Base-by-base conservation (phyloP, 2,329 filamentous ascomycete genomes). In the Penicillium sp. region DNA sequence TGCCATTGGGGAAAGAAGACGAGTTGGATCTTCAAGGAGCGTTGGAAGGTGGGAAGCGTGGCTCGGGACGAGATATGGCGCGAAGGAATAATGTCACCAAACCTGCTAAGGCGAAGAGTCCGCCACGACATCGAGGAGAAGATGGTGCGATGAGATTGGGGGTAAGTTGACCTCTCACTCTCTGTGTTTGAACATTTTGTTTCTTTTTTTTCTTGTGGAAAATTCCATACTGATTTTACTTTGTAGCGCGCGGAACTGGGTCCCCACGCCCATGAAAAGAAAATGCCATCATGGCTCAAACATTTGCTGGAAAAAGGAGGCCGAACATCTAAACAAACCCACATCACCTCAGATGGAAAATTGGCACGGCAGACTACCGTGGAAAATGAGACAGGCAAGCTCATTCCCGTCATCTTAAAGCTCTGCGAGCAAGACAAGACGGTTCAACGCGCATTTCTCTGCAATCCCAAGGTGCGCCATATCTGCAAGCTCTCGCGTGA, bases 401-500 rank as follows among this genome's bases (percentile, higher is more conserved):
- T 89, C 8, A 74, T 90, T 46, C 77, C 80, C 0, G 77, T 84
- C 1, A 70, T 91, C 24, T 69, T 75, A 18, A 77, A 79, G 52
- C 72, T 90, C 9, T 79, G 87, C 38, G 76, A 84, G 36, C 76
- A 85, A 47, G 88, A 86, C 58, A 63, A 70, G 6, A 72, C 73
- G 4, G 86, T 88, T 1, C 74, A 80, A 45, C 81, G 81, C 54
- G 87, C 88, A 5, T 95, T 90, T 60, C 74, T 95, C 32, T 96
- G 90, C 66, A 83, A 90, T 60, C 79, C 85, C 1, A 75, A 76
- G 41, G 85, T 89, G 0, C 77, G 83, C 42, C 90, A 96, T 61
- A 78, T 97, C 26, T 88, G 86, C 44, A 95, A 95, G 61, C 76
- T 94, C 45, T 79, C 77, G n/a, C 77, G 75, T 51, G 90, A 95